Evolutionary conservation across 2,329 filamentous ascomycete species (phyloP).

Genomic region (Lachnellula arida): DNA sequence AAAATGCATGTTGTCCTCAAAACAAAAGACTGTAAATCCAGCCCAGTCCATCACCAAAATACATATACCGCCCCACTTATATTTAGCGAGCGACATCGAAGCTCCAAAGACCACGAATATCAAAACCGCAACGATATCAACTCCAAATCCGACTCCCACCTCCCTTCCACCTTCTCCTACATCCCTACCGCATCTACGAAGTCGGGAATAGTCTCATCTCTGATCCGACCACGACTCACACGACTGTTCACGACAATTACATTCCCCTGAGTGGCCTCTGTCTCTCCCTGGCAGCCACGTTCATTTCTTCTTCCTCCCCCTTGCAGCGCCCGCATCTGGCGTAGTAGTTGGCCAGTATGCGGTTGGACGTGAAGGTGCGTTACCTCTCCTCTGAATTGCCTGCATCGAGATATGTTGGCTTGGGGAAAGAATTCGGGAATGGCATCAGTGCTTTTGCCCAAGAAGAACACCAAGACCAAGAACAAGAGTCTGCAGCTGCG

Average conservation of each 20-base stretch:
- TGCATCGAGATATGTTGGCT: background rate
- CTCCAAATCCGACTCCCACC: background rate
- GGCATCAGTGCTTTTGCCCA: slow-evolving; percentile 3
- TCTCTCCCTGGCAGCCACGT: slow-evolving; percentile 22
- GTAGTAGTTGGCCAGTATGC: slow-evolving; percentile 40
- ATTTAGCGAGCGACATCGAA: slow-evolving; percentile 7
- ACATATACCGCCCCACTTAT: background rate
- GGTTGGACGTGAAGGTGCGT: slow-evolving; percentile 55
- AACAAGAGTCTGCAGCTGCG: slow-evolving; percentile 20
- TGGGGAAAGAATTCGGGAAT: slow-evolving; percentile 3
- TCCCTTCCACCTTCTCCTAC: background rate
- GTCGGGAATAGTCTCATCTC: background rate
- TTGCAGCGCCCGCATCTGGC: slow-evolving; percentile 11
- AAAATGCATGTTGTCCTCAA: no score
- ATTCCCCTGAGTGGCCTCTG: slow-evolving; percentile 5
- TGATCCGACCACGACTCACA: background rate
- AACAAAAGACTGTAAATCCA: no score
- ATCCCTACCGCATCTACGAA: background rate
- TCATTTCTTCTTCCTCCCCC: slow-evolving; percentile 14
- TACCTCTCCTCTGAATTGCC: slow-evolving; percentile 6
- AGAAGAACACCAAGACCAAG: slow-evolving; percentile 4
- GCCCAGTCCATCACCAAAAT: background rate
- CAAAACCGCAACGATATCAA: slow-evolving; percentile 7
- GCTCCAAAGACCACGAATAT: slow-evolving; percentile 24
- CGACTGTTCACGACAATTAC: background rate